Base-by-base conservation (phyloP, 495 filamentous ascomycete species). In the Rhypophila decipiens region DNA sequence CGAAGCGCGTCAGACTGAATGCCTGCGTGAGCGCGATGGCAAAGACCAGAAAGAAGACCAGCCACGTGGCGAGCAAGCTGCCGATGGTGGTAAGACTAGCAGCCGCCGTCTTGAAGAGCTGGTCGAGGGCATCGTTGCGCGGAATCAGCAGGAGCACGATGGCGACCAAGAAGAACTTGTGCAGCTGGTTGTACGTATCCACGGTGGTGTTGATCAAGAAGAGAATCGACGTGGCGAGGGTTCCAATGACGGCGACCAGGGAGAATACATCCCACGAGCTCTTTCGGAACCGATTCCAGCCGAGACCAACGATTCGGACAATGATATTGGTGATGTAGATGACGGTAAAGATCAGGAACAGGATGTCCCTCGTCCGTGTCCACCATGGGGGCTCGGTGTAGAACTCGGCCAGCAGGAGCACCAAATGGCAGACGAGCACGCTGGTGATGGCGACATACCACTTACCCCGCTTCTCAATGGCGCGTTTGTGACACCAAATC, bases 51-150 rank as follows among this genome's bases (percentile, higher is more conserved):
- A 97, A 99, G 39, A 99, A 78, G 1, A 96, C 87, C 51, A 96
- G 85, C 93, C 93, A 99, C 0, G 94, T 97, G 2, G 91, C 93
- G 17, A 99, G 73, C 20, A 99, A 74, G 60, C 96, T 99, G 45
- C 84, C 80, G 58, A 99, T 97, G 12, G 86, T 83, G 2, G 86
- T 84, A 27, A 99, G 69, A 80, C 84, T 90, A 35, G 93, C 93
- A n/a, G 93, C 94, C 2, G 94, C 94, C 13, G 93, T 99, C 68
- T 99, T 99, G 80, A 97, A 99, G 5, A 99, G 82, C 64, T 99
- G 93, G 59, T 99, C 93, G 10, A 99, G 82, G 39, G 95, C 90
- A 53, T 99, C 93, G 64, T 97, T 99, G 5, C 93, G 80, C 9
- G 93, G 93, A 47, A 99, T 99, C 38, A 99, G 80, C 49, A 99